Base-by-base conservation (phyloP, 331 rosid species). In the Spiraea crenata region DNA sequence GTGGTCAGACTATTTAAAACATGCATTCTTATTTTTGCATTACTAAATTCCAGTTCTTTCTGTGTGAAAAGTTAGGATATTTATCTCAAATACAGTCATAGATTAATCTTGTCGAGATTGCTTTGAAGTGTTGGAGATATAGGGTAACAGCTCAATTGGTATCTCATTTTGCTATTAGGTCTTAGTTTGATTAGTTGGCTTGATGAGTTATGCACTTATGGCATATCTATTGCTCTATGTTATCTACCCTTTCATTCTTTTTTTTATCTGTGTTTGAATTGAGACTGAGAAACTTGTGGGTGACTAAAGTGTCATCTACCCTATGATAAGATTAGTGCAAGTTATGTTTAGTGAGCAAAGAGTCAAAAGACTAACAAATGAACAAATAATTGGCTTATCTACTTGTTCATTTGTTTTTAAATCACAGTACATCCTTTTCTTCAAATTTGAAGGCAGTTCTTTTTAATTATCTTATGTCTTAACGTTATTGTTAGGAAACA, bases 401-500 rank as follows among this genome's bases (percentile, higher is more conserved):
- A 49, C 5, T 52, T 7, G 7, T 16, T 60, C 15, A 38, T 4
- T 39, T 38, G 2, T 39, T 4, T 6, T 8, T 38, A 7, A 14
- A 38, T 9, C 5, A n/a, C 3, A 4, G 5, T 58, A 37, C 31
- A 44, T 4, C 11, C 5, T 37, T 37, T 48, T 44, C 52, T 56
- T 40, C 60, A 67, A 50, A 12, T n/a, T 67, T 51, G 4, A 54
- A 40, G 40, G 25, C 42, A 19, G 0, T 3, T 54, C 16, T 38
- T 51, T 39, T 41, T 9, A 20, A 13, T 44, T 47, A 34, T 61
- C n/a, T 35, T 59, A 6, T 13, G n/a, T 62, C 56, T 15, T 47
- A 25, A 47, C 31, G 25, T 67, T 31, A 20, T 52, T 54, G 31
- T 31, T 64, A 92, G 98, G 99, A 95, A 89, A 95, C 99, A 70